Evolutionary conservation across 495 filamentous ascomycete species (phyloP).

Genomic region (Aspergillus baeticus): DNA sequence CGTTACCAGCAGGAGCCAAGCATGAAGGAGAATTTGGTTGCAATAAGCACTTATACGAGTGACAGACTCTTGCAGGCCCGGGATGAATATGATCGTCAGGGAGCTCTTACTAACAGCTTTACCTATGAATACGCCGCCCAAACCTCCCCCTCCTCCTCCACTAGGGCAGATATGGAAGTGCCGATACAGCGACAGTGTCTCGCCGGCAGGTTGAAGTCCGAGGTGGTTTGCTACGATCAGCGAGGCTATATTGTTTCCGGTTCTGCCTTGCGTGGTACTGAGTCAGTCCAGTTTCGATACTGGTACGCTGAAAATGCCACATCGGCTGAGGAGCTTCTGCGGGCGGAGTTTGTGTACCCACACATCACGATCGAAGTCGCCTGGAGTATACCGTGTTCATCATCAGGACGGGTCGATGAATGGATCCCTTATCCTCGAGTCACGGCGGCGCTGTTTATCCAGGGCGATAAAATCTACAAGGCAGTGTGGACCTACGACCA

Average conservation of each 20-base stretch:
- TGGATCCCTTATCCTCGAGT: slow-evolving; percentile 60
- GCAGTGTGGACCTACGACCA: slow-evolving; percentile 59
- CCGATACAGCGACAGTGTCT: slow-evolving; percentile 48
- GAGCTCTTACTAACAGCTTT: slow-evolving; percentile 43
- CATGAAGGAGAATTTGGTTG: slow-evolving; percentile 33
- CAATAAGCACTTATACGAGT: slow-evolving; percentile 46
- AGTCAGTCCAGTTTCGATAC: slow-evolving; percentile 52
- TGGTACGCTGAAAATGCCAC: slow-evolving; percentile 54
- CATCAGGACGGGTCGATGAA: slow-evolving; percentile 47
- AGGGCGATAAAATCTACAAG: slow-evolving; percentile 47
- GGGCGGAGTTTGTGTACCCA: slow-evolving; percentile 52
- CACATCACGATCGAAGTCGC: slow-evolving; percentile 52
- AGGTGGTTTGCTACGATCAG: slow-evolving; percentile 50
- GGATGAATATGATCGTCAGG: slow-evolving; percentile 41
- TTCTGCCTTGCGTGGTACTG: slow-evolving; percentile 50
- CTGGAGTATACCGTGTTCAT: slow-evolving; percentile 54
- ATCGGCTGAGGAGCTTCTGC: slow-evolving; percentile 54
- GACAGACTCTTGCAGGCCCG: slow-evolving; percentile 41
- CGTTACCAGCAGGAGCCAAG: slow-evolving; percentile 40
- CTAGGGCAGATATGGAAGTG: slow-evolving; percentile 24
- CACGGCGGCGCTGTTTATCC: slow-evolving; percentile 54
- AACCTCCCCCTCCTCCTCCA: neutral
- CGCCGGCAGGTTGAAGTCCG: slow-evolving; percentile 38
- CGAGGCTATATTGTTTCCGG: slow-evolving; percentile 52
- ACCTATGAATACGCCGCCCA: slow-evolving; percentile 44